A percentile compares a stretch with the other conserved stretches of the same genome.
Conservation (phyloP, 2,329 filamentous ascomycete species). For the Arachnomyces sp. region DNA sequence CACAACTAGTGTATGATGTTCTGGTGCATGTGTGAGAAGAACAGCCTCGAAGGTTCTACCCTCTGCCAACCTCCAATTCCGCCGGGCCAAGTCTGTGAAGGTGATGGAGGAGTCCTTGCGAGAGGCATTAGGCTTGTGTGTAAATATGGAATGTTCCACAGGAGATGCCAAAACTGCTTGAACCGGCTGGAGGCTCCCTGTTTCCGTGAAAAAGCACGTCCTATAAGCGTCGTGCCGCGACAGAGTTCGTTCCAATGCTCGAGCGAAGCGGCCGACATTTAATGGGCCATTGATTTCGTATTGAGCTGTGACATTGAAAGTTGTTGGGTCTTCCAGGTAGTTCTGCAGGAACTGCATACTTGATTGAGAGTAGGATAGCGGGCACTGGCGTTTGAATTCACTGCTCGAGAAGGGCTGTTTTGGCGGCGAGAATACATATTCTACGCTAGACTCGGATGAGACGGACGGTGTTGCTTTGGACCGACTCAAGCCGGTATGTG, state of each 20-base stretch:
- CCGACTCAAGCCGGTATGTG: too few species aligned
- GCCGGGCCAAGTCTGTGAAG: too few species aligned
- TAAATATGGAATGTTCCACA: too few species aligned
- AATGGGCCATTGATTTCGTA: conserved; percentile 28
- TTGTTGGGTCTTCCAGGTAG: conserved; percentile 25
- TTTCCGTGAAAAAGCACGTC: conserved; percentile 23
- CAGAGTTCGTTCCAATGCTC: conserved; percentile 25
- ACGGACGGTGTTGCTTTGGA: too few species aligned
- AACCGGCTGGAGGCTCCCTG: conserved; percentile 15
- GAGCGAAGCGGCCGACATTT: conserved; percentile 19
- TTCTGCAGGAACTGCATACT: conserved; percentile 28
- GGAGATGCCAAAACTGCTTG: conserved; percentile 19
- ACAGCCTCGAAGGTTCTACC: conserved; percentile 23
- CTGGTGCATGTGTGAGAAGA: conserved; percentile 11
- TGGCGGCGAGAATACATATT: too few species aligned
- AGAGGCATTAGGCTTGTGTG: too few species aligned
- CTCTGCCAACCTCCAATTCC: too few species aligned
- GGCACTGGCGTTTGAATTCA: too few species aligned
- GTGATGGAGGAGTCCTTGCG: too few species aligned
- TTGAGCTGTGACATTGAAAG: conserved; percentile 32
- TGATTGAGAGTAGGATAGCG: conserved; percentile 33
- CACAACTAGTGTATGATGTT: conserved; percentile 35
- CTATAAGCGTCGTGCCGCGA: conserved; percentile 26
- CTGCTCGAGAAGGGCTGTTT: too few species aligned
- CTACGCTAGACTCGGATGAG: too few species aligned